phyloP scores from a whole-genome alignment of 129 eudicot species.

The Ambrosia trifida region DNA sequence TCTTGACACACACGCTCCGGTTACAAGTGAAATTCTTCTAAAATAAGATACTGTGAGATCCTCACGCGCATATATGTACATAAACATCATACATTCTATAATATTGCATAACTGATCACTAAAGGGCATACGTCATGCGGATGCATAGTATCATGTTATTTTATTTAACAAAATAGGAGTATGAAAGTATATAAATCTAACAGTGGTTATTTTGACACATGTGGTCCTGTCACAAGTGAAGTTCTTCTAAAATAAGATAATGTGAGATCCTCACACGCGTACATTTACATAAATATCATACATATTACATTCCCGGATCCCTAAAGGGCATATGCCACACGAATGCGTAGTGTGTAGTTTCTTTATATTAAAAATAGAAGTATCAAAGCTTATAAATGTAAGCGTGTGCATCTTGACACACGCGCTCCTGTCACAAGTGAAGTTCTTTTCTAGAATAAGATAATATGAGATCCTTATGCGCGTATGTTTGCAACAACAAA shows the following conservation, averaged over 20 bases:
- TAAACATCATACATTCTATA: too few species aligned
- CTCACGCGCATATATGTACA: neutral
- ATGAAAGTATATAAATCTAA: neutral
- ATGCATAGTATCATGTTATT: neutral
- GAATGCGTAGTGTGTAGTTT: neutral
- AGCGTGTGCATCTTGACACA: neutral
- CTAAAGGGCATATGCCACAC: slow-evolving; percentile 4
- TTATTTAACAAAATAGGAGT: neutral
- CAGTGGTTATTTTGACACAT: neutral
- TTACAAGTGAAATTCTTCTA: neutral
- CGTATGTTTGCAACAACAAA: neutral
- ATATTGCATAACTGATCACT: neutral
- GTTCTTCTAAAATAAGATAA: neutral
- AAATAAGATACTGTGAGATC: neutral
- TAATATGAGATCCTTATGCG: neutral
- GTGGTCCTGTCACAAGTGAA: slow-evolving; percentile 7
- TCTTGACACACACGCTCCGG: neutral
- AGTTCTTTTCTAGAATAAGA: neutral
- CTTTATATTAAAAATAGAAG: neutral
- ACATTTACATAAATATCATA: neutral
- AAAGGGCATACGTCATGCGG: neutral
- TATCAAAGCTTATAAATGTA: neutral
- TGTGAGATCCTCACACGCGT: neutral
- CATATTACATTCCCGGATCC: neutral
- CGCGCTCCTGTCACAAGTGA: slow-evolving; percentile 7